These are phyloP conservation scores for Sedum album DNA, from an alignment of 164 flowering plant species.

Conservation along the genomic window DNA sequence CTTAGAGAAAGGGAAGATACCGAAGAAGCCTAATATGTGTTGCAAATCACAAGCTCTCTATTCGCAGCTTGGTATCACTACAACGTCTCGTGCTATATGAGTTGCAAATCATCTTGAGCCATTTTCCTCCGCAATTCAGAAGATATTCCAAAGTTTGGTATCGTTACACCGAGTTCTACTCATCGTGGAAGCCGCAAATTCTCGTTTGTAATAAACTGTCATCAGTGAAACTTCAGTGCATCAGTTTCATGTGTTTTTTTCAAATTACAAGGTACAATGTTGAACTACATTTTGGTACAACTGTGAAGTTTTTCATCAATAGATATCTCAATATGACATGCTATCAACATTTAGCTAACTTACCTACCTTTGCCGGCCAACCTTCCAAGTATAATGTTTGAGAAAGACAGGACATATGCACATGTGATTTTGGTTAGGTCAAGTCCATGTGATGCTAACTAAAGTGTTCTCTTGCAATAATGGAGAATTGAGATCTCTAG, in stretches of 20 bases:
- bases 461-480: not conserved
- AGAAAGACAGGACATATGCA: slow-evolving; percentile 3
- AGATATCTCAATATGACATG: not conserved
- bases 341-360: slow-evolving; percentile 7
- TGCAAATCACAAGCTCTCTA: not conserved
- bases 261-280: not conserved
- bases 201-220: not conserved
- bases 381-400: not conserved
- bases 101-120: not conserved
- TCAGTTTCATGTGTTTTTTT: not conserved
- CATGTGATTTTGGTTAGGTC: not conserved
- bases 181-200: not conserved
- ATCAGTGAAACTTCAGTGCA: not conserved
- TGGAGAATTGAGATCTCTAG: not conserved
- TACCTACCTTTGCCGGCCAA: slow-evolving; percentile 9
- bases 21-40: slow-evolving; percentile 18
- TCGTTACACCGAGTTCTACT: not conserved
- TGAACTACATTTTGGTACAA: not conserved
- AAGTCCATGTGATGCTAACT: slow-evolving; percentile 1
- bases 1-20: slow-evolving; percentile 64
- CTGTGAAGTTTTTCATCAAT: not conserved
- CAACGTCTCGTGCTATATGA: not conserved
- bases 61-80: not conserved
- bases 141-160: not conserved
- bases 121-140: not conserved